A percentile compares a stretch with the other conserved stretches of the same genome.
phyloP scores from a whole-genome alignment of 805 yeast genomes.

The Candida maesae region DNA sequence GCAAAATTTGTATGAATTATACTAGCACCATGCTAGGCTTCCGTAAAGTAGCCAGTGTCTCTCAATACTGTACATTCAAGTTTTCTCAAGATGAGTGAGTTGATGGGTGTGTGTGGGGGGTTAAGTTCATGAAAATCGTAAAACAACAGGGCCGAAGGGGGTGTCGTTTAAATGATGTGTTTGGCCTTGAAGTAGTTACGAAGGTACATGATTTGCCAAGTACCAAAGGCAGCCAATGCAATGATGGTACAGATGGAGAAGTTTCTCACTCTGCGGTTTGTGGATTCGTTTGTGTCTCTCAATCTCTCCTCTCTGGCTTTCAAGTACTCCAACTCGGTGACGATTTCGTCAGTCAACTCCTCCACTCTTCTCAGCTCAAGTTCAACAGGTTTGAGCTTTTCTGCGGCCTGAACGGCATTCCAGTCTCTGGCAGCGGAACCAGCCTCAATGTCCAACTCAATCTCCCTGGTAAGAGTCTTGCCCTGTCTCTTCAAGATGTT shows the following conservation, averaged over 20 bases:
- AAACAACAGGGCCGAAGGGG: neutral
- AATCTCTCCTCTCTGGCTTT: slow-evolving; percentile 84
- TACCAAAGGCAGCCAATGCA: slow-evolving; percentile 73
- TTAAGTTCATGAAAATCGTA: too few species aligned
- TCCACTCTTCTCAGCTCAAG: slow-evolving; percentile 84
- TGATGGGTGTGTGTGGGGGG: too few species aligned
- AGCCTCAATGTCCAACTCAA: slow-evolving; percentile 89
- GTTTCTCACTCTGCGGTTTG: slow-evolving; percentile 87
- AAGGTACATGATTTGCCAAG: slow-evolving; percentile 89
- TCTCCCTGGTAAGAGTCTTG: slow-evolving; percentile 53
- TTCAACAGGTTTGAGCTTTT: slow-evolving; percentile 90
- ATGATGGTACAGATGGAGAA: slow-evolving; percentile 71
- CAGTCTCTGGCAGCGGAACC: slow-evolving; percentile 98
- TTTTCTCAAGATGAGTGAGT: too few species aligned
- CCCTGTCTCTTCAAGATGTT: slow-evolving; percentile 48
- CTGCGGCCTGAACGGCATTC: slow-evolving; percentile 90
- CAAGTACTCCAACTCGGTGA: slow-evolving; percentile 75
- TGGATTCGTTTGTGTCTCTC: slow-evolving; percentile 96
- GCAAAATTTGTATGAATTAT: too few species aligned
- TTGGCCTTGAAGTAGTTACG: slow-evolving; percentile 88
- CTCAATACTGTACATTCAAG: too few species aligned
- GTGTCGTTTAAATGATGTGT: slow-evolving; percentile 53
- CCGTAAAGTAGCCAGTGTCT: too few species aligned
- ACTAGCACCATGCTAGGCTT: too few species aligned
- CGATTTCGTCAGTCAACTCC: slow-evolving; percentile 80